Evolutionary conservation across 2,329 filamentous ascomycete species (phyloP), one percentile per base, ranked within the genome.

Genomic region (Colletotrichum paranaense): DNA sequence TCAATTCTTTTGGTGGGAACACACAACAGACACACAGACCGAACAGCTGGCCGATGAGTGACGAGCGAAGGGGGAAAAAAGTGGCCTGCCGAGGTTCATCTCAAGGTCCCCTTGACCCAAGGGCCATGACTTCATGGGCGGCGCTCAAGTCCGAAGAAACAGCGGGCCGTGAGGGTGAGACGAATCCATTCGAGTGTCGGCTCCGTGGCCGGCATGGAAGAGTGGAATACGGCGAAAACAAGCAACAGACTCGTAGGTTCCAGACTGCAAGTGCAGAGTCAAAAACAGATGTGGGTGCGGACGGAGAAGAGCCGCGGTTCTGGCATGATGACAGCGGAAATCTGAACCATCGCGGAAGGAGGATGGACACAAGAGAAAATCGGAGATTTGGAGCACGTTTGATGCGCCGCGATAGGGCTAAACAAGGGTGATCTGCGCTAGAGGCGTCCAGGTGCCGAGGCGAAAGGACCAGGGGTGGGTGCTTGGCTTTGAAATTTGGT

Each of bases 71-170:
- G 30, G 9, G 42, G 28, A 49, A 49, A 73, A 73, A 70, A 73
- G 70, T 62, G 70, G 70, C 60, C 70, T 73, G 67, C 70, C 70
- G 70, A 73, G 70, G 70, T 56, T 70, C 70, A 65, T 49, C 46
- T 62, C 67, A 73, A 57, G 60, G 22, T 19, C 16, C 53, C 26
- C 30, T 64, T 16, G 53, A 69, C 52, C 42, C 42, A 49, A 22
- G 30, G 58, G 26, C 38, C n/a, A 72, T 72, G 70, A 69, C 66
- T 69, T 72, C 59, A 69, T 72, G 64, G 42, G 42, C 42, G 30
- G 64, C 52, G 68, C 58, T 55, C 70, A 72, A 69, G 66, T 72
- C 70, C 53, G 70, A 64, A 55, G 35, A 38, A 22, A 63, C 22
- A 28, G 60, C 42, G 42, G 42, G 19, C 42, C 42, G 42, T 49